These are phyloP conservation scores for Lentinula sp. DNA, from an alignment of 768 basidiomycete genomes.

Conservation along the genomic window DNA sequence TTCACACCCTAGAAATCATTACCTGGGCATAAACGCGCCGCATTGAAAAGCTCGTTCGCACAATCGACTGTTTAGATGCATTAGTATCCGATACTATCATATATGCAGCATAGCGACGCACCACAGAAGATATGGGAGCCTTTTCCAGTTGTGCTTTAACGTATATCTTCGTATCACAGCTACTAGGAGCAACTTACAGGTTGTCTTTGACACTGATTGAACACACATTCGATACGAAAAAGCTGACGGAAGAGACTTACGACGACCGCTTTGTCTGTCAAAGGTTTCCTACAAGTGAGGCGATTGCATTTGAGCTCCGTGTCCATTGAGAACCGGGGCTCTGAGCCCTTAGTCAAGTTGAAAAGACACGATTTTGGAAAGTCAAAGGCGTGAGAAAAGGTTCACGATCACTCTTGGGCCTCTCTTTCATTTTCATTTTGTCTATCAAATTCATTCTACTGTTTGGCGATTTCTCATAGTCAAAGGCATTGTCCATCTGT, in stretches of 20 bases:
- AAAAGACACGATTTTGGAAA: background rate
- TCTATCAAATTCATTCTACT: too few species aligned
- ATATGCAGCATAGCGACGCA: slow-evolving; percentile 18
- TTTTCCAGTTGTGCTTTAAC: slow-evolving; percentile 19
- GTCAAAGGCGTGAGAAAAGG: background rate
- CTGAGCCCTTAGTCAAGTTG: background rate
- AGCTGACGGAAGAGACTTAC: slow-evolving; percentile 38
- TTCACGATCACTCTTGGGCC: background rate
- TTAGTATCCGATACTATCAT: background rate
- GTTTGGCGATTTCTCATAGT: background rate
- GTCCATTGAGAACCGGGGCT: slow-evolving; percentile 43
- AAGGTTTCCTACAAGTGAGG: slow-evolving; percentile 61
- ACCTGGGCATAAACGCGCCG: slow-evolving; percentile 77
- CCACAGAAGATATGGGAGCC: slow-evolving; percentile 88
- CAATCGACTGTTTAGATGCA: slow-evolving; percentile 62
- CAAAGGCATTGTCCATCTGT: background rate
- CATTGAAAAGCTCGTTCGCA: slow-evolving; percentile 77
- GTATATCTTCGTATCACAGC: background rate
- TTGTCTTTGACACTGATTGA: slow-evolving; percentile 32
- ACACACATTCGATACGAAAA: background rate
- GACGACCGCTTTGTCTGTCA: slow-evolving; percentile 80
- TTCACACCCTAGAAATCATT: slow-evolving; percentile 5
- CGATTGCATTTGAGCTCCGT: slow-evolving; percentile 73
- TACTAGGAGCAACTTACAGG: slow-evolving; percentile 31
- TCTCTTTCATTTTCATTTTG: too few species aligned